Conservation (phyloP, 2,329 filamentous ascomycete species). For the Paraphaeosphaeria minitans region DNA sequence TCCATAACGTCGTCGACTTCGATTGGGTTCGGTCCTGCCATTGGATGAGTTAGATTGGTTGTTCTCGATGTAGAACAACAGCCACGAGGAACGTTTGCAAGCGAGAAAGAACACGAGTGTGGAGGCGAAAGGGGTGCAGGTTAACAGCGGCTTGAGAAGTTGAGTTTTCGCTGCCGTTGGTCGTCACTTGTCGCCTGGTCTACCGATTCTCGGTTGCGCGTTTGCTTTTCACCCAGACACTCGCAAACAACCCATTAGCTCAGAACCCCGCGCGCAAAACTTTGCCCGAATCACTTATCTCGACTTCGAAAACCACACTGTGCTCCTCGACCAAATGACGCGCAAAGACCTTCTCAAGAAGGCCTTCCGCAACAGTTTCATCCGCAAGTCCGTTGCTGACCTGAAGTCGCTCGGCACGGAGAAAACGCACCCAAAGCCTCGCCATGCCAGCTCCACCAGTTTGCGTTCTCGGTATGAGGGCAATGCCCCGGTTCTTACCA, state of each 20-base stretch:
- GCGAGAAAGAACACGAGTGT: neutral
- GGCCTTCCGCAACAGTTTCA: slow-evolving; percentile 10
- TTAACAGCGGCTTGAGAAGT: neutral
- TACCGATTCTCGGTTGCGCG: neutral
- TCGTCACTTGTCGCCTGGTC: neutral
- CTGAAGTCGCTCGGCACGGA: slow-evolving; percentile 2
- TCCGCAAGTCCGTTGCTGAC: slow-evolving; percentile 10
- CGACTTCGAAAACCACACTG: neutral
- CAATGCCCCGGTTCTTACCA: neutral
- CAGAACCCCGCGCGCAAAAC: neutral
- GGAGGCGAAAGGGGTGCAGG: neutral
- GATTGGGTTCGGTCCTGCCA: neutral
- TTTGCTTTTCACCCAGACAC: neutral
- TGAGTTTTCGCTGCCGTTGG: neutral
- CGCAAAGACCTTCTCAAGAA: slow-evolving; percentile 12
- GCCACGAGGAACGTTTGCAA: neutral
- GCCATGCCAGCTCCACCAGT: neutral
- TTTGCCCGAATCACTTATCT: neutral
- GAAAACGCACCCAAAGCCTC: neutral
- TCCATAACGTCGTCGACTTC: neutral
- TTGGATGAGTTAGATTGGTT: neutral
- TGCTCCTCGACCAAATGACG: neutral
- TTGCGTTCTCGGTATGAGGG: neutral
- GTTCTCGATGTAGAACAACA: neutral
- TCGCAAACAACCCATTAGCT: neutral